phyloP scores from a whole-genome alignment of 2,329 filamentous ascomycete species.

The Coniochaeta prunicola region DNA sequence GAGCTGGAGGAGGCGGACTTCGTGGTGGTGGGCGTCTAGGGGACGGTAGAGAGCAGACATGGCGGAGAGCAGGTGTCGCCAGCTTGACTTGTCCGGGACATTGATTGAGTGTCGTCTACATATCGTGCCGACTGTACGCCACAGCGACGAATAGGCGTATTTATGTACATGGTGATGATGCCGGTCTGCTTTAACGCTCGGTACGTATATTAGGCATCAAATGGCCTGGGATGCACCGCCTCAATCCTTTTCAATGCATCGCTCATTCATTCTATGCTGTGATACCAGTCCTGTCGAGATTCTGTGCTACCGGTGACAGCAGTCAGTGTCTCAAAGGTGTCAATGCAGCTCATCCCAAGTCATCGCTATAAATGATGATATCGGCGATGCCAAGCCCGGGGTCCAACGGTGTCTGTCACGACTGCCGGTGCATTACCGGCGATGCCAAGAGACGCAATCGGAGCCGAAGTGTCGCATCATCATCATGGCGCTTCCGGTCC shows the following conservation, averaged over 20 bases:
- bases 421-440: neutral
- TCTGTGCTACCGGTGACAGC: too few species aligned
- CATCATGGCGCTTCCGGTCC: neutral
- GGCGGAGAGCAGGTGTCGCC: neutral
- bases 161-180: neutral
- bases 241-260: neutral
- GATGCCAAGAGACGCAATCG: neutral
- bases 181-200: neutral
- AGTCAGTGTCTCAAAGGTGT: too few species aligned
- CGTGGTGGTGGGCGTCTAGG: neutral
- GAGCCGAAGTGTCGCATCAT: neutral
- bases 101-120: neutral
- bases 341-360: neutral
- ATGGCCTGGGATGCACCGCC: neutral
- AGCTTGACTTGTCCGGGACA: neutral
- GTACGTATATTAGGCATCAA: neutral
- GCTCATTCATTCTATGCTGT: neutral
- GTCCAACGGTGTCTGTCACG: neutral
- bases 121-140: too few species aligned
- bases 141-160: neutral
- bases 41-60: neutral
- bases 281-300: too few species aligned
- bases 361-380: neutral
- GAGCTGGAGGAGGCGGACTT: slow-evolving; percentile 1
- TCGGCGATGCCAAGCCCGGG: neutral